A percentile compares a stretch with the other conserved stretches of the same genome.
These are phyloP conservation scores for Oryza glumipatula DNA, from an alignment of 176 grass and related monocot genomes.

Conservation along the genomic window DNA sequence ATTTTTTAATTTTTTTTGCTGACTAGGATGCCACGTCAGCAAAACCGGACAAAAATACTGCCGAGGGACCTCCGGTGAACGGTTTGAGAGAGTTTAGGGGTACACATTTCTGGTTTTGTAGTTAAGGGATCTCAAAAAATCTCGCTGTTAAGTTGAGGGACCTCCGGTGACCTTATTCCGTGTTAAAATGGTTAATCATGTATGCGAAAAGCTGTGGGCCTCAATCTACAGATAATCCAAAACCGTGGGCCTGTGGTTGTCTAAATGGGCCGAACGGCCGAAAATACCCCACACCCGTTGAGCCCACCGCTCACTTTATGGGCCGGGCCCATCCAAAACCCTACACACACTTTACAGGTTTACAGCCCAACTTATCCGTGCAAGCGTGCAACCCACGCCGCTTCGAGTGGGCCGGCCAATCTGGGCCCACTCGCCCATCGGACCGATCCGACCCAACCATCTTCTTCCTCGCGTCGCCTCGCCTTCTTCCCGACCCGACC, in stretches of 20 bases:
- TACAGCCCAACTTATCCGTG: constrained; percentile 12
- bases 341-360: not conserved
- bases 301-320: not conserved
- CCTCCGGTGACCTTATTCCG: too few relatives aligned
- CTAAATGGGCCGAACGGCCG: not conserved
- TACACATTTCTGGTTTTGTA: too few relatives aligned
- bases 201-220: too few relatives aligned
- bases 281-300: not conserved
- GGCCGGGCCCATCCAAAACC: not conserved
- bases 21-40: too few relatives aligned
- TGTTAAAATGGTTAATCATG: not conserved
- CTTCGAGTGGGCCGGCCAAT: not conserved
- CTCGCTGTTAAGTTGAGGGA: too few relatives aligned
- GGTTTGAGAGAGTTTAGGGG: too few relatives aligned
- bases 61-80: too few relatives aligned
- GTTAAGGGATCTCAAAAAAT: too few relatives aligned
- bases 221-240: not conserved
- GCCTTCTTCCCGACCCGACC: not conserved
- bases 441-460: not conserved
- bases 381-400: not conserved
- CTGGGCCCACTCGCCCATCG: not conserved
- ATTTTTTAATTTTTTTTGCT: too few relatives aligned
- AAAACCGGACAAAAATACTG: too few relatives aligned
- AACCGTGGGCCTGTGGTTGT: not conserved
- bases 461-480: not conserved